A percentile compares a stretch with the other conserved stretches of the same genome.
phyloP scores from a whole-genome alignment of 2,329 filamentous ascomycete genomes.

The Elsinoe batatas region DNA sequence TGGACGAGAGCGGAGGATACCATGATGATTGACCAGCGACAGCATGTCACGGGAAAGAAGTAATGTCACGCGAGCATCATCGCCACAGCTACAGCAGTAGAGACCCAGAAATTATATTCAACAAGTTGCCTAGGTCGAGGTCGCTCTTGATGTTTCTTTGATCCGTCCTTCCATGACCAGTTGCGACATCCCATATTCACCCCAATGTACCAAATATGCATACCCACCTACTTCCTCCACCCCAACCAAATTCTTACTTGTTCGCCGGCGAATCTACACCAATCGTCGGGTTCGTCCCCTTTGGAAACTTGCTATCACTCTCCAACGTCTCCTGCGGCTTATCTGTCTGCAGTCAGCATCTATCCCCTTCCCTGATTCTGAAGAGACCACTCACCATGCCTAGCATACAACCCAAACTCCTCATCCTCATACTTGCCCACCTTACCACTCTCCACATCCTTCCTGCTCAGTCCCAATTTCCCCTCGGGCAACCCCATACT shows the following conservation, averaged over 20 bases:
- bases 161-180: too few species aligned
- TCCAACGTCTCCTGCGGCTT: constrained; percentile 45
- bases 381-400: constrained; percentile 35
- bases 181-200: too few species aligned
- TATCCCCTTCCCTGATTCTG: not conserved
- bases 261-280: constrained; percentile 37
- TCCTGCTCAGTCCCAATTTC: constrained; percentile 45
- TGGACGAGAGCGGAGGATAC: not conserved
- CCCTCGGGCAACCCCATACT: constrained; percentile 53
- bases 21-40: not conserved
- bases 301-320: constrained; percentile 38
- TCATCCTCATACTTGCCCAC: constrained; percentile 40
- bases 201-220: too few species aligned
- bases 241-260: constrained; percentile 30
- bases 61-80: too few species aligned
- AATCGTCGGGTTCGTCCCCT: constrained; percentile 36
- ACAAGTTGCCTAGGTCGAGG: not conserved
- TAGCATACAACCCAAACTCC: constrained; percentile 40
- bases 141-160: not conserved
- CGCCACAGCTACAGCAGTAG: too few species aligned
- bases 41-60: too few species aligned
- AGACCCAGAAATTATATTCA: not conserved
- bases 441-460: constrained; percentile 49
- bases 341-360: constrained; percentile 28
- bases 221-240: not conserved